Percentiles rank a stretch among this genome's conserved stretches.
These are phyloP conservation scores for Fusarium sp. DNA, from an alignment of 2,329 filamentous ascomycete genomes.

Conservation along the genomic window DNA sequence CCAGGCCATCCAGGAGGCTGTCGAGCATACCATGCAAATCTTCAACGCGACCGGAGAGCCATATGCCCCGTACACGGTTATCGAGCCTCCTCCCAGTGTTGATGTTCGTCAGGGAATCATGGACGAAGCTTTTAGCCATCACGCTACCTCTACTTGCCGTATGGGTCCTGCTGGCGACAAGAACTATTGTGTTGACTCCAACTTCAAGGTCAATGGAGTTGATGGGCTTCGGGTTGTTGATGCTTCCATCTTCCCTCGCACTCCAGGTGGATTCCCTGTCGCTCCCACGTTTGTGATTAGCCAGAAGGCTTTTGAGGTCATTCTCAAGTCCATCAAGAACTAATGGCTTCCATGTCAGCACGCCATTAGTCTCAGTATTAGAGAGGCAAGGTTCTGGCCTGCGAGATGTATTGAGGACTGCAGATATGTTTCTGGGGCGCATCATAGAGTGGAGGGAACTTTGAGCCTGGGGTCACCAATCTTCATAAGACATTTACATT, in stretches of 20 bases:
- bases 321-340: not conserved
- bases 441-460: no score
- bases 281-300: slow-evolving; percentile 31
- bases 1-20: slow-evolving; percentile 22
- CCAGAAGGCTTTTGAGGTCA: slow-evolving; percentile 19
- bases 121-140: slow-evolving; percentile 67
- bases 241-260: slow-evolving; percentile 64
- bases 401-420: not conserved
- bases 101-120: slow-evolving; percentile 61
- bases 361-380: not conserved
- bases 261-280: slow-evolving; percentile 24
- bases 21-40: slow-evolving; percentile 31
- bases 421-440: no score
- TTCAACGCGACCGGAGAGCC: slow-evolving; percentile 47
- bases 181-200: slow-evolving; percentile 65
- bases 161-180: slow-evolving; percentile 66
- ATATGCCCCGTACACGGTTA: slow-evolving; percentile 20
- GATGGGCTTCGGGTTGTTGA: slow-evolving; percentile 69
- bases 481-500: no score
- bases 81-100: slow-evolving; percentile 53
- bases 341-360: not conserved
- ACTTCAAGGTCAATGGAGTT: slow-evolving; percentile 67
- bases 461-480: no score
- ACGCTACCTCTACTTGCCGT: slow-evolving; percentile 65
- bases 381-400: not conserved